These are phyloP conservation scores for Pythium apleroticum DNA, from an alignment of 352 stramenopile genomes.

Conservation along the genomic window DNA sequence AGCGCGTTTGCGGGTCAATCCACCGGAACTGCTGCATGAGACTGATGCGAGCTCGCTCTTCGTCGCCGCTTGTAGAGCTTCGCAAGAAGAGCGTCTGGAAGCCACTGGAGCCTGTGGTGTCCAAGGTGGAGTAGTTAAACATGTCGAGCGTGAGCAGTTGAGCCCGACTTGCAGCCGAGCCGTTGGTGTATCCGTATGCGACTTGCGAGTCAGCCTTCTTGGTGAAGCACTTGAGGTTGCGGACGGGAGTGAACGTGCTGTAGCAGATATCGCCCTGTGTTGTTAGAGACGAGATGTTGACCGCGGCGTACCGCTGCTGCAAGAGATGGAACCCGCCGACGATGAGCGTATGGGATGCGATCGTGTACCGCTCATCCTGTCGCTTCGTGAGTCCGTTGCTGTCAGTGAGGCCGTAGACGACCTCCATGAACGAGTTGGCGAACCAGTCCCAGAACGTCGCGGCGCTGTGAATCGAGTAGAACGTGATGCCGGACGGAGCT, in stretches of 20 bases:
- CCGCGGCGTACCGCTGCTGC: slow-evolving; percentile 44
- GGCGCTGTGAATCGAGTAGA: slow-evolving; percentile 40
- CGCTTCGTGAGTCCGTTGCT: slow-evolving; percentile 23
- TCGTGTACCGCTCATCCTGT: slow-evolving; percentile 44
- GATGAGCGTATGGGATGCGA: slow-evolving; percentile 63
- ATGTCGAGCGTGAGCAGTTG: slow-evolving; percentile 48
- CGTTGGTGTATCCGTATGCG: slow-evolving; percentile 42
- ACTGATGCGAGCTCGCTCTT: slow-evolving; percentile 28
- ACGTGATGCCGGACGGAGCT: slow-evolving; percentile 38
- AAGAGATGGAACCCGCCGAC: slow-evolving; percentile 67
- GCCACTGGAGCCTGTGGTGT: slow-evolving; percentile 33
- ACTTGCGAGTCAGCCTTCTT: slow-evolving; percentile 30
- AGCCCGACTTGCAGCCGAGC: slow-evolving; percentile 25
- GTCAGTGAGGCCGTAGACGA: slow-evolving; percentile 42
- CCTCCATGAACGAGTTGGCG: slow-evolving; percentile 49
- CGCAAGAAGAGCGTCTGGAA: slow-evolving; percentile 67
- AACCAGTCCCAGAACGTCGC: slow-evolving; percentile 64
- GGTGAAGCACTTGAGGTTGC: slow-evolving; percentile 44
- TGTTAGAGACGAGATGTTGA: slow-evolving; percentile 43
- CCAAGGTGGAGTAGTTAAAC: slow-evolving; percentile 52
- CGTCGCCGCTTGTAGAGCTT: slow-evolving; percentile 33
- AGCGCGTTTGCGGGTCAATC: slow-evolving; percentile 64
- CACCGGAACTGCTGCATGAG: slow-evolving; percentile 53
- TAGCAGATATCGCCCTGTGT: slow-evolving; percentile 49
- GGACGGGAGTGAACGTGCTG: slow-evolving; percentile 39